These are phyloP conservation scores for Scedosporium apiospermum DNA, from an alignment of 2,329 filamentous ascomycete species.

Conservation along the genomic window DNA sequence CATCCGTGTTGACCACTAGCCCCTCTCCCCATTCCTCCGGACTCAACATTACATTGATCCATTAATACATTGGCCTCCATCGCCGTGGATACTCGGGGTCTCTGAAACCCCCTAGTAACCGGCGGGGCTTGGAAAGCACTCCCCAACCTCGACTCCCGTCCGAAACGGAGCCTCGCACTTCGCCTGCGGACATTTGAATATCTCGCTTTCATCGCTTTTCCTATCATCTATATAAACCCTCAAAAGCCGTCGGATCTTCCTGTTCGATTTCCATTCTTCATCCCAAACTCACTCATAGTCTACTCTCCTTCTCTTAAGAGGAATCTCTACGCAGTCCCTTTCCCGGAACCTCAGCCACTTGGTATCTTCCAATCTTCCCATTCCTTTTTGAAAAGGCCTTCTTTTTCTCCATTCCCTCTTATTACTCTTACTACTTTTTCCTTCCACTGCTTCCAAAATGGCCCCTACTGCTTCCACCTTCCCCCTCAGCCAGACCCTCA, in stretches of 20 bases:
- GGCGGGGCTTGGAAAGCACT: neutral
- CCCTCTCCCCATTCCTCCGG: neutral
- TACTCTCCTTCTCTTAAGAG: no score
- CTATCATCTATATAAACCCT: constrained; percentile 1
- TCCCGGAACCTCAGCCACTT: neutral
- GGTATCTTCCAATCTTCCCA: neutral
- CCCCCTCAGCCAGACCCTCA: constrained; percentile 6
- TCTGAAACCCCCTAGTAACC: neutral
- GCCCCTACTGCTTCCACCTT: constrained; percentile 8
- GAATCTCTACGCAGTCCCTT: no score
- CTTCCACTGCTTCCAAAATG: constrained; percentile 8
- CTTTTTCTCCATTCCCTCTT: neutral
- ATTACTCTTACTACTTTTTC: neutral
- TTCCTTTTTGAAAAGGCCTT: neutral
- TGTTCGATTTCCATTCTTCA: neutral
- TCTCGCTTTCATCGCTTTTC: no score
- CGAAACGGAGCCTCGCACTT: neutral
- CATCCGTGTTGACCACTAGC: neutral
- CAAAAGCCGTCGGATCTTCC: neutral
- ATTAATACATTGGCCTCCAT: no score
- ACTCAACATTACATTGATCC: neutral
- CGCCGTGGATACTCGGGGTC: neutral
- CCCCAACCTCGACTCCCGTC: neutral
- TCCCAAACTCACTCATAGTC: neutral
- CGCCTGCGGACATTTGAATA: neutral